Evolutionary conservation across 306 rosid species (phyloP), one percentile per base, ranked within the genome.

Genomic region (Prunus davidiana): DNA sequence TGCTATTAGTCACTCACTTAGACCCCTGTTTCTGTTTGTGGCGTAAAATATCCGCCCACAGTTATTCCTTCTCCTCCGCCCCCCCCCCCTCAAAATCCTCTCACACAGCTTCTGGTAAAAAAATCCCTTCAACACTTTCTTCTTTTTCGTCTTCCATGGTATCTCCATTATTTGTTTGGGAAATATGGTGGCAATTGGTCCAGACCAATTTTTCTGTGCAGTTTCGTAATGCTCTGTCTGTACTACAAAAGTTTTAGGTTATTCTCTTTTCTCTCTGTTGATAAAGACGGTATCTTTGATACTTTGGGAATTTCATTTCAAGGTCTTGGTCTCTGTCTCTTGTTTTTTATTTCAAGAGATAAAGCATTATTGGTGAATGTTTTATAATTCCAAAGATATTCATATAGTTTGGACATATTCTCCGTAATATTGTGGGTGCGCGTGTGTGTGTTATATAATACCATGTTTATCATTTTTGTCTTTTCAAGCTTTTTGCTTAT

Each of bases 101-200:
- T 77, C 70, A 77, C 49, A 68, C 32, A 68, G 71, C 58, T 70
- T 57, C 68, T 34, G 49, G 69, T 66, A 71, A 41, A 74, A 38
- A 58, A 55, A 63, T 55, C 56, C 63, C 20, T 69, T 71, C 38
- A 43, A 71, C 54, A 49, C 47, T 71, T 38, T n/a, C 16, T n/a
- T 8, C 9, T 28, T 6, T 28, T 28, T 70, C 12, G 2, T 51
- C 18, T 19, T 12, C 19, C 28, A 18, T 38, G 76, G 52, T 58
- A 20, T 73, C 25, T 41, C 43, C 76, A 20, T 71, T 32, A 16
- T 38, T 56, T 20, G 76, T 57, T 56, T 73, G 6, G 56, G 68
- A 58, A 27, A 25, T 45, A 50, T 61, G 77, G 50, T 15, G 28
- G 67, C 67, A 72, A 22, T 57, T 58, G 67, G 67, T 45, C 43